Percentiles rank a stretch among this genome's conserved stretches.
These are phyloP conservation scores for Pythium folliculosum DNA, from an alignment of 352 stramenopile species.

Conservation along the genomic window DNA sequence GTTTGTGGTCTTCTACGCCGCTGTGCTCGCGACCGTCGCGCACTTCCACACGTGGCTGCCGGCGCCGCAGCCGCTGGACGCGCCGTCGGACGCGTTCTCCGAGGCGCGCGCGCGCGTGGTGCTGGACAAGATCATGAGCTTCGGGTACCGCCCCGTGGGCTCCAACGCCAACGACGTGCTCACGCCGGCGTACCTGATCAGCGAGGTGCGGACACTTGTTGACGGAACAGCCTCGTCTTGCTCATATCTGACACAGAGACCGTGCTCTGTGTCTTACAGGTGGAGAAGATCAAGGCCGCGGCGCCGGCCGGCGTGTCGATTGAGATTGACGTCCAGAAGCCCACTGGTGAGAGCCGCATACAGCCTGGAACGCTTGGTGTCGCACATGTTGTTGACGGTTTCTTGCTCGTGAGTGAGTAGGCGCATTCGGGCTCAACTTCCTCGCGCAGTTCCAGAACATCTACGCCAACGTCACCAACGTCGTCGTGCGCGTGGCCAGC, in stretches of 20 bases:
- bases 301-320: conserved; percentile 41
- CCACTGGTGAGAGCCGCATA: no score
- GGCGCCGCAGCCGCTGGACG: conserved; percentile 37
- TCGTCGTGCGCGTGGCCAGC: conserved; percentile 61
- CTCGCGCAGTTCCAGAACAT: conserved; percentile 84
- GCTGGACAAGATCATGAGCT: conserved; percentile 70
- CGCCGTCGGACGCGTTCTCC: conserved; percentile 41
- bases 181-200: conserved; percentile 56
- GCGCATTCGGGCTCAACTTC: conserved; percentile 77
- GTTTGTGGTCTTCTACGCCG: conserved; percentile 50
- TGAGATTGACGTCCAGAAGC: conserved; percentile 65
- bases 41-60: conserved; percentile 65
- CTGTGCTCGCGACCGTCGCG: conserved; percentile 35
- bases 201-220: conserved; percentile 32
- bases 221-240: no score
- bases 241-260: not conserved
- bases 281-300: conserved; percentile 47
- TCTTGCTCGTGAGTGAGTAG: conserved; percentile 1
- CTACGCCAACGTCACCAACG: conserved; percentile 85
- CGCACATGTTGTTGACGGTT: no score
- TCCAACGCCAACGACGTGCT: conserved; percentile 67
- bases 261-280: conserved; percentile 30
- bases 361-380: no score
- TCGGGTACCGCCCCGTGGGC: conserved; percentile 68
- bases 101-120: conserved; percentile 59